These are phyloP conservation scores for Trichoderma gracile DNA, from an alignment of 2,329 filamentous ascomycete species.

Conservation along the genomic window DNA sequence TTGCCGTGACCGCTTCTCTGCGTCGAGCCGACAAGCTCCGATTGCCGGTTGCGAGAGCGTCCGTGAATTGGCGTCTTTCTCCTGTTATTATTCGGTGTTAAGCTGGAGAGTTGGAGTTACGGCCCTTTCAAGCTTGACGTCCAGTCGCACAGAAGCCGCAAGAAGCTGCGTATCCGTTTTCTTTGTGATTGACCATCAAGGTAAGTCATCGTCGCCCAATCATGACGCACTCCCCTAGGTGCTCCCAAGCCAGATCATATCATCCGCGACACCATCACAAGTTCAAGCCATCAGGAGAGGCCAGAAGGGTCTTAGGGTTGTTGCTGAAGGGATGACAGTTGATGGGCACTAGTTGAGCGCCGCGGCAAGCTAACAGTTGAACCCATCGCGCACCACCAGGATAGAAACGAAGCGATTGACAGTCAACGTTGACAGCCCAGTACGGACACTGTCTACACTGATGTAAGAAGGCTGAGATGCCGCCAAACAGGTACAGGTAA, in stretches of 20 bases:
- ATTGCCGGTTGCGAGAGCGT: no score
- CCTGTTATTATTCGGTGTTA: background rate
- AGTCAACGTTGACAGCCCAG: background rate
- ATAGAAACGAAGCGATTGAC: background rate
- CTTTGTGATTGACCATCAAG: background rate
- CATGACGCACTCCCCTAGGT: background rate
- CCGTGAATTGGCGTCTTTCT: no score
- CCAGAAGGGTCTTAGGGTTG: slow-evolving; percentile 9
- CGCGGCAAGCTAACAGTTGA: background rate
- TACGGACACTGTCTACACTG: slow-evolving; percentile 2
- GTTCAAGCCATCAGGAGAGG: background rate
- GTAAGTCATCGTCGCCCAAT: background rate
- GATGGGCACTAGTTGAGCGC: slow-evolving; percentile 1
- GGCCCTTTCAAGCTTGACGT: background rate
- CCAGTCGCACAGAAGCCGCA: background rate
- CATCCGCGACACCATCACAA: background rate
- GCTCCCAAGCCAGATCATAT: background rate
- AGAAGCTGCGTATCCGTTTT: background rate
- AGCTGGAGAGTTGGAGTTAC: background rate
- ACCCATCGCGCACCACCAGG: background rate
- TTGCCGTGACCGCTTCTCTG: slow-evolving; percentile 33
- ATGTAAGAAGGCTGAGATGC: background rate
- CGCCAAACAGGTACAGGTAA: background rate
- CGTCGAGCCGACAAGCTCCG: slow-evolving; percentile 48
- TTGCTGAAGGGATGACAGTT: slow-evolving; percentile 9